Evolutionary conservation across 441 rosid genomes (phyloP).

Genomic region (Metrosideros polymorpha): DNA sequence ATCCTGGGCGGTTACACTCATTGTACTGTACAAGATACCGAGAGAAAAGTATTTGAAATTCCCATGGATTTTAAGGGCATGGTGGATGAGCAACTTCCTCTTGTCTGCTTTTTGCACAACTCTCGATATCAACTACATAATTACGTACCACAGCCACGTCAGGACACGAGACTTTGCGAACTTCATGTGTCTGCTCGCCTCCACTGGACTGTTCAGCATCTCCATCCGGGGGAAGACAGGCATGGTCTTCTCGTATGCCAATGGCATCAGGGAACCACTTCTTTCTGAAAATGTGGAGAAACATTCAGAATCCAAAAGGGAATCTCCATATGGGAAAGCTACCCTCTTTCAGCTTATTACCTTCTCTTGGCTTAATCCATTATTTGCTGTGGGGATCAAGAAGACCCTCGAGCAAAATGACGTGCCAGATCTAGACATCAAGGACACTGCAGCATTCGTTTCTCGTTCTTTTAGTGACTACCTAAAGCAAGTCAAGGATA

Average conservation of each 20-base stretch:
- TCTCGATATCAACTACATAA: slow-evolving; percentile 23
- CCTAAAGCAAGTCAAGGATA: slow-evolving; percentile 43
- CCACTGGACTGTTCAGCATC: slow-evolving; percentile 39
- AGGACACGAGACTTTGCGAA: slow-evolving; percentile 36
- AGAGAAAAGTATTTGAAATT: slow-evolving; percentile 20
- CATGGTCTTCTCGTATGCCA: slow-evolving; percentile 12
- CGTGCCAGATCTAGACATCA: slow-evolving; percentile 53
- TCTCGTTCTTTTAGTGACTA: slow-evolving; percentile 42
- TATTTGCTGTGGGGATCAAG: slow-evolving; percentile 68
- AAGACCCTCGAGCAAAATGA: slow-evolving; percentile 70
- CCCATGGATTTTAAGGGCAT: slow-evolving; percentile 68
- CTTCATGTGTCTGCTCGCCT: slow-evolving; percentile 42
- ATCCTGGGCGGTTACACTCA: slow-evolving; percentile 36
- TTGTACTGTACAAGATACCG: slow-evolving; percentile 27
- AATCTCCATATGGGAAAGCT: slow-evolving; percentile 65
- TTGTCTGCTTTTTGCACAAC: slow-evolving; percentile 25
- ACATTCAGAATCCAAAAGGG: slow-evolving; percentile 17
- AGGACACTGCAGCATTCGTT: slow-evolving; percentile 56
- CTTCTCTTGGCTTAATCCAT: slow-evolving; percentile 88
- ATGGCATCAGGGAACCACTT: slow-evolving; percentile 51
- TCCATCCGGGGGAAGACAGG: slow-evolving; percentile 81
- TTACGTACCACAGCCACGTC: slow-evolving; percentile 22
- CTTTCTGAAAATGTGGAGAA: slow-evolving; percentile 28
- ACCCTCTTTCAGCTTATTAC: slow-evolving; percentile 69
- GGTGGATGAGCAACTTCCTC: slow-evolving; percentile 86